Evolutionary conservation across 2,329 filamentous ascomycete species (phyloP).

Genomic region (Zymoseptoria crescenta): DNA sequence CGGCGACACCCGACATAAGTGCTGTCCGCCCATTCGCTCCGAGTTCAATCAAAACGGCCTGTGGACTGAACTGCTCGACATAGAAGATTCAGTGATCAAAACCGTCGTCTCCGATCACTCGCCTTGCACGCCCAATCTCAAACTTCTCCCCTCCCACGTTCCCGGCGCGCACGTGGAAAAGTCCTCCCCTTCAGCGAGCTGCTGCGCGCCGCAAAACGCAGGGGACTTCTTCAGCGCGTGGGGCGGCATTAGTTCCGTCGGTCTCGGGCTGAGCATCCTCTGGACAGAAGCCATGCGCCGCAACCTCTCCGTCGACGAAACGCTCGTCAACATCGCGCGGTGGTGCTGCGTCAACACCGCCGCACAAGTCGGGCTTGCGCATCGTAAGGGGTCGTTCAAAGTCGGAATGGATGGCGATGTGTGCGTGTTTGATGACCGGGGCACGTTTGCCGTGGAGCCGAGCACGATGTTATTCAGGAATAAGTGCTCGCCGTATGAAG

Average conservation of each 20-base stretch:
- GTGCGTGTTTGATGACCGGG: constrained; percentile 83
- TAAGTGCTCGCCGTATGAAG: constrained; percentile 84
- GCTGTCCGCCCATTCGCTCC: constrained; percentile 83
- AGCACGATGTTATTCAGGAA: constrained; percentile 92
- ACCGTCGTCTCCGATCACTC: constrained; percentile 95
- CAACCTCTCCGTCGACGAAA: constrained; percentile 43
- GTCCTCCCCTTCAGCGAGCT: constrained; percentile 18
- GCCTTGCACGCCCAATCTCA: constrained; percentile 89
- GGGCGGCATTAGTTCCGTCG: constrained; percentile 93
- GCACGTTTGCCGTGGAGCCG: constrained; percentile 59
- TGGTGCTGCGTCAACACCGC: constrained; percentile 85
- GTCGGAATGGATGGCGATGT: constrained; percentile 85
- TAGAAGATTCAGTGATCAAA: constrained; percentile 70
- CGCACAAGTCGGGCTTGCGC: constrained; percentile 73
- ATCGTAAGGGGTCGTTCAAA: constrained; percentile 71
- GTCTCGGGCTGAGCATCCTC: constrained; percentile 83
- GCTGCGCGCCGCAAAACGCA: constrained; percentile 34
- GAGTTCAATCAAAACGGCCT: constrained; percentile 74
- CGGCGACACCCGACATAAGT: constrained; percentile 89
- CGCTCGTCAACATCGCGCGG: constrained; percentile 69
- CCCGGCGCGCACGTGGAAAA: constrained; percentile 34
- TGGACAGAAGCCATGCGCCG: constrained; percentile 67
- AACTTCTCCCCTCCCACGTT: constrained; percentile 71
- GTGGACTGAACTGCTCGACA: constrained; percentile 66
- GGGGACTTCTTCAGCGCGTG: constrained; percentile 95